These are phyloP conservation scores for Ascomycota sp. DNA, from an alignment of 2,329 filamentous ascomycete genomes.

Conservation along the genomic window DNA sequence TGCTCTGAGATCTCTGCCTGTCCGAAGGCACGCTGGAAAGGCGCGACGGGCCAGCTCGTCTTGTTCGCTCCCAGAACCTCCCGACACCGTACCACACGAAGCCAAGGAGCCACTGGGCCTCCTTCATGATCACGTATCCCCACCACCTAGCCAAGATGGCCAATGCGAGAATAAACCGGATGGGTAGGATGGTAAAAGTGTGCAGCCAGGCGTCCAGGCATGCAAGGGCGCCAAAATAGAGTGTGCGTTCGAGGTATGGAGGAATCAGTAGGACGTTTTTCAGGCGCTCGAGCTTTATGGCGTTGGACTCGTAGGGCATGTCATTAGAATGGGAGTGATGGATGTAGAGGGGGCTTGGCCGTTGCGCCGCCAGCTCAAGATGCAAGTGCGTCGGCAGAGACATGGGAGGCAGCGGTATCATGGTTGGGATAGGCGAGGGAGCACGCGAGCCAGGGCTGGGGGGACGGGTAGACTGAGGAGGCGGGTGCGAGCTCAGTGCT, in stretches of 20 bases:
- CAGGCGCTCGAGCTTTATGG: conserved; percentile 77
- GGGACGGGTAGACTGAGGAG: conserved; percentile 3
- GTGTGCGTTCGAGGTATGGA: conserved; percentile 59
- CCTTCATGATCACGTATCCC: conserved; percentile 49
- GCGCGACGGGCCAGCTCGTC: conserved; percentile 21
- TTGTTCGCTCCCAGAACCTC: conserved; percentile 47
- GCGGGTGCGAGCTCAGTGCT: conserved; percentile 4
- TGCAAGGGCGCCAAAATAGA: conserved; percentile 74
- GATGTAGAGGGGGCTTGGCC: conserved; percentile 45
- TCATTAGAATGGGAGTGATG: conserved; percentile 35
- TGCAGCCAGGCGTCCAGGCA: conserved; percentile 94
- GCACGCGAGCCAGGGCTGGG: conserved; percentile 11
- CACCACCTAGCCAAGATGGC: conserved; percentile 63
- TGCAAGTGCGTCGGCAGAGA: conserved; percentile 45
- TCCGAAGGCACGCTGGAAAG: conserved; percentile 14
- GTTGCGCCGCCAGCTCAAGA: conserved; percentile 39
- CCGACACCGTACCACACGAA: conserved; percentile 69
- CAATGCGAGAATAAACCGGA: conserved; percentile 68
- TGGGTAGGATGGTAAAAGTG: conserved; percentile 83
- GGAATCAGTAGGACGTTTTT: conserved; percentile 76
- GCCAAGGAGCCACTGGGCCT: conserved; percentile 47
- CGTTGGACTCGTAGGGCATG: conserved; percentile 73
- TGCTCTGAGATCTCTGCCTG: conserved; percentile 17
- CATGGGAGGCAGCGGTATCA: conserved; percentile 44
- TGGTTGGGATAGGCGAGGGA: conserved; percentile 28